These are phyloP conservation scores for Volvox africanus DNA, from an alignment of 139 green algal genomes.

Conservation along the genomic window DNA sequence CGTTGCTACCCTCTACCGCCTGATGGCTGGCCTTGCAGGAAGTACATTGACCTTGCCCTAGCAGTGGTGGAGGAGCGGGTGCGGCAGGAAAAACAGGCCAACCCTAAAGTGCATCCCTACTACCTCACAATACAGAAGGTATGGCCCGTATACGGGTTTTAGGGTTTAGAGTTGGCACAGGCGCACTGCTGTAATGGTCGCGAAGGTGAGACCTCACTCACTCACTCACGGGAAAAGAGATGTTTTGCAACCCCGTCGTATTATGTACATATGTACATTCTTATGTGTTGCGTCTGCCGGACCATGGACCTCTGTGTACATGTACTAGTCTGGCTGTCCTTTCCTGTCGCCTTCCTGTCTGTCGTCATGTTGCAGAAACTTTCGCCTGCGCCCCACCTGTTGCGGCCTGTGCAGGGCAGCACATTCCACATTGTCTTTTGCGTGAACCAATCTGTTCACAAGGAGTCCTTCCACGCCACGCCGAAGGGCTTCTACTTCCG, in stretches of 20 bases:
- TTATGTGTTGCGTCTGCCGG: too few species aligned
- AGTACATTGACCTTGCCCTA: slow-evolving; percentile 33
- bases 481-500: slow-evolving; percentile 61
- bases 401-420: not conserved
- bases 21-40: not conserved
- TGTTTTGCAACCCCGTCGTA: too few species aligned
- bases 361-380: not conserved
- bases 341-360: not conserved
- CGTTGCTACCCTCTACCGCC: not conserved
- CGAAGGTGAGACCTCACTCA: too few species aligned
- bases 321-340: not conserved
- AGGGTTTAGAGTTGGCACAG: too few species aligned
- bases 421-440: slow-evolving; percentile 43
- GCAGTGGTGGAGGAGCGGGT: slow-evolving; percentile 39
- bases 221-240: too few species aligned
- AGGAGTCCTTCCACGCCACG: slow-evolving; percentile 45
- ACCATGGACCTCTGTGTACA: too few species aligned
- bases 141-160: not conserved
- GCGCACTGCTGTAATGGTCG: too few species aligned
- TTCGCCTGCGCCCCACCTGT: not conserved
- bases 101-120: slow-evolving; percentile 31
- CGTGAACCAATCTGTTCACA: slow-evolving; percentile 25
- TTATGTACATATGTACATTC: too few species aligned
- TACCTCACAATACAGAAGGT: slow-evolving; percentile 42
- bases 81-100: slow-evolving; percentile 15